Percentiles rank a stretch among this genome's conserved stretches.
Evolutionary conservation across 768 basidiomycete genomes (phyloP).

Genomic region (Lactarius quietus): DNA sequence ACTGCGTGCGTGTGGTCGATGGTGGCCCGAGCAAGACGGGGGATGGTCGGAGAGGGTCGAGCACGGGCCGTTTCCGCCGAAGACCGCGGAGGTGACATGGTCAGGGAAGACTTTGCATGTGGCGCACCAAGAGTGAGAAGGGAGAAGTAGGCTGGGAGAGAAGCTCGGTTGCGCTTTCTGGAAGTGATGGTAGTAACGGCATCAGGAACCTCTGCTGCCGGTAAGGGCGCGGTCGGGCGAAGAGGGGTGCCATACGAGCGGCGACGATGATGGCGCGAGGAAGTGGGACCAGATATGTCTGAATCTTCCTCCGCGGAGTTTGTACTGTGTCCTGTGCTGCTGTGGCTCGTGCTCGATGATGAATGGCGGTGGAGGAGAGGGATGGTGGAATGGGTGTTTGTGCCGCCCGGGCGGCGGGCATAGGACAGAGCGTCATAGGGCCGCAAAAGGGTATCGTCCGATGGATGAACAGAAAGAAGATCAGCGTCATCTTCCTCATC

Average conservation of each 20-base stretch:
- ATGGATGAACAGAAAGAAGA: conserved; percentile 2
- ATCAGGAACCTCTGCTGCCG: conserved; percentile 7
- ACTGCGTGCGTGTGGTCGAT: conserved; percentile 21
- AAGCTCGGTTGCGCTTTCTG: conserved; percentile 23
- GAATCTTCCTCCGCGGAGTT: conserved; percentile 19
- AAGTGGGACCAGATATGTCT: conserved; percentile 16
- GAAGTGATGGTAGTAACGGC: conserved; percentile 13
- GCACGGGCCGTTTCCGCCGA: conserved; percentile 19
- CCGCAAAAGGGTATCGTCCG: conserved; percentile 8
- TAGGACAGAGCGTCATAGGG: conserved; percentile 22
- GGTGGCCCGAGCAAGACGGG: conserved; percentile 17
- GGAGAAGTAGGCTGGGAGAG: conserved; percentile 30
- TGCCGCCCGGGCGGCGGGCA: conserved; percentile 27
- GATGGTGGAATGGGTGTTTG: conserved; percentile 28
- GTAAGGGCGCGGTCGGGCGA: conserved; percentile 5
- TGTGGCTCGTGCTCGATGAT: conserved; percentile 13
- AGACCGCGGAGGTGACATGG: conserved; percentile 24
- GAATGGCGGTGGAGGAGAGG: conserved; percentile 26
- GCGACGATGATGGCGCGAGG: conserved; percentile 14
- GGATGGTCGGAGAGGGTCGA: conserved; percentile 20
- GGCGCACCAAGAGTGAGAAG: conserved; percentile 25
- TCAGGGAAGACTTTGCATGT: conserved; percentile 15
- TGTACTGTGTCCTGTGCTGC: conserved; percentile 15
- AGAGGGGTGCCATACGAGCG: conserved; percentile 16
- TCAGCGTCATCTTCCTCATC: conserved; percentile 23